Evolutionary conservation across 345 rosid genomes (phyloP).

Genomic region (Chamaenerion angustifolium): DNA sequence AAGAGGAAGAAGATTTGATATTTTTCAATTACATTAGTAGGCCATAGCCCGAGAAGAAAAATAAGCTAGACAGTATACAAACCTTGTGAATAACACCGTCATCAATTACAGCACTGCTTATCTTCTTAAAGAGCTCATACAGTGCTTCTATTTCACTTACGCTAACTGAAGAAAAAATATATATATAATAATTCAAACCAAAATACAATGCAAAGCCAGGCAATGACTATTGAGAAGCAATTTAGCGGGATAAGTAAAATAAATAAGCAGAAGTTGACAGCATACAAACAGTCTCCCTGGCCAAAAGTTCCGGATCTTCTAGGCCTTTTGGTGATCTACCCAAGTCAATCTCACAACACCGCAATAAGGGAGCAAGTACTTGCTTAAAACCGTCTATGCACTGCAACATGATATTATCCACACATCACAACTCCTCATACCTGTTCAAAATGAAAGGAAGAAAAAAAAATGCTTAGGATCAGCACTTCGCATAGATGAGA

Average conservation of each 20-base stretch:
- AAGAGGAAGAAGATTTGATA: not conserved
- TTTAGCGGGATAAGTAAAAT: not conserved
- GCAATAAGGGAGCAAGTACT: slow-evolving; percentile 42
- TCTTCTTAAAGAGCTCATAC: slow-evolving; percentile 95
- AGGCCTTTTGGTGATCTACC: slow-evolving; percentile 68
- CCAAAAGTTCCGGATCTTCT: slow-evolving; percentile 83
- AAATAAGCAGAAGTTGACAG: slow-evolving; percentile 5
- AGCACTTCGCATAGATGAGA: too few relatives aligned
- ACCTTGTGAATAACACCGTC: slow-evolving; percentile 98
- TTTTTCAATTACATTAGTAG: not conserved
- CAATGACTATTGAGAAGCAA: not conserved
- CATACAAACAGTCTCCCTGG: slow-evolving; percentile 97
- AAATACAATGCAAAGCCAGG: not conserved
- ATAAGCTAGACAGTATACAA: not conserved
- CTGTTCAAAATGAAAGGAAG: slow-evolving; percentile 23
- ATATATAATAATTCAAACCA: slow-evolving; percentile 6
- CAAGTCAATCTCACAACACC: slow-evolving; percentile 74
- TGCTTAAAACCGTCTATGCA: slow-evolving; percentile 66
- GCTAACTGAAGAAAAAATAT: slow-evolving; percentile 57
- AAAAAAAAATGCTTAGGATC: too few relatives aligned
- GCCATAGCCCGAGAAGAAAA: not conserved
- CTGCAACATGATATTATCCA: slow-evolving; percentile 68
- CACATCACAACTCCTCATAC: slow-evolving; percentile 66
- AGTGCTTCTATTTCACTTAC: slow-evolving; percentile 99
- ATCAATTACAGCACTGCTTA: slow-evolving; percentile 97